Conservation (phyloP, 139 green algal genomes). For the Chlorella sp. region DNA sequence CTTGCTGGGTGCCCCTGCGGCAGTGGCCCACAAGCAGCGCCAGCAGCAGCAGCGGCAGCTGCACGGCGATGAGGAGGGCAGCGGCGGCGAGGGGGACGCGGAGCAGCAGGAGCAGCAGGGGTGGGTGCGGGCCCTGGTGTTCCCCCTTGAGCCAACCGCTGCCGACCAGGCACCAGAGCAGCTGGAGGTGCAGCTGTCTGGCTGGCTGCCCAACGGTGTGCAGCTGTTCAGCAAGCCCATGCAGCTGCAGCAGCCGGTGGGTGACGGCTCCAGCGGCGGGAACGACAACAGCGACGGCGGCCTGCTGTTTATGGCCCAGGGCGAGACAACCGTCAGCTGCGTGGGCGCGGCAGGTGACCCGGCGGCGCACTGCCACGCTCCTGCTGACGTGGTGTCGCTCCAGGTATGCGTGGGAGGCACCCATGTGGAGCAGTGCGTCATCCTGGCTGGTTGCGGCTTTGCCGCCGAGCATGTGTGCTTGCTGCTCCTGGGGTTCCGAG, state of each 20-base stretch:
- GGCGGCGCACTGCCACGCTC: not conserved
- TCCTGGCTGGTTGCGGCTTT: not conserved
- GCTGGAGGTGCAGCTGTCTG: conserved; percentile 11
- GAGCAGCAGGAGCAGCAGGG: not conserved
- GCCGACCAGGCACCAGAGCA: not conserved
- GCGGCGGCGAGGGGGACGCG: not conserved
- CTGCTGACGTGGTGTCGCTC: not conserved
- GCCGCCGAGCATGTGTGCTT: not conserved
- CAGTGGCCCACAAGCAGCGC: not conserved
- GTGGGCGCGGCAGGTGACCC: conserved; percentile 3
- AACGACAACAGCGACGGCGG: not conserved
- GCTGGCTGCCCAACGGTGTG: conserved; percentile 8
- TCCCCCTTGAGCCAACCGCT: not conserved
- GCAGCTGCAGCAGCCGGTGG: conserved; percentile 6
- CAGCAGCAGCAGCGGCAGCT: not conserved
- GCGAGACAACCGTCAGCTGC: conserved; percentile 15
- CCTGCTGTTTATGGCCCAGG: conserved; percentile 6
- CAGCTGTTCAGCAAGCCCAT: conserved; percentile 19
- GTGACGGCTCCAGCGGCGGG: not conserved
- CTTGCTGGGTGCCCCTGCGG: not conserved
- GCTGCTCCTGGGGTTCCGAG: not conserved
- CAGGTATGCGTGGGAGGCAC: not conserved
- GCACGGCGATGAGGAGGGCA: not conserved
- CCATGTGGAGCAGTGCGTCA: not conserved
- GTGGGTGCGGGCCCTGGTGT: conserved; percentile 44